A percentile compares a stretch with the other conserved stretches of the same genome.
Conservation (phyloP, 2,329 filamentous ascomycete genomes). For the Purpureocillium lavendulum region DNA sequence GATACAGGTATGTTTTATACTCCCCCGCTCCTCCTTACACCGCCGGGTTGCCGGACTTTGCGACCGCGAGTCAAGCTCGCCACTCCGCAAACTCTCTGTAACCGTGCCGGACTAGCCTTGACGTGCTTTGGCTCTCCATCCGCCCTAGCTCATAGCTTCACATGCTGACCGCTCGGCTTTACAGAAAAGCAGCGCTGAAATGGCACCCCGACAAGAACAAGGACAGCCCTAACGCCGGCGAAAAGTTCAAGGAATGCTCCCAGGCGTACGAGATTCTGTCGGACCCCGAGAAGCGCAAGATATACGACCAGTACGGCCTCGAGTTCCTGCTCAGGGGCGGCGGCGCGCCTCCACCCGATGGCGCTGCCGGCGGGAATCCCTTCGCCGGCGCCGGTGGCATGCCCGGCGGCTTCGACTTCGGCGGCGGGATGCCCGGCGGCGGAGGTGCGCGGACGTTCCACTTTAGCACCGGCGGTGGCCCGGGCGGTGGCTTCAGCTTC, state of each 20-base stretch:
- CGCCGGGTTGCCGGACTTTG: background rate
- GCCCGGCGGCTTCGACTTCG: slow-evolving; percentile 51
- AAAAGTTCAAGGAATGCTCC: slow-evolving; percentile 97
- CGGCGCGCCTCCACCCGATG: slow-evolving; percentile 54
- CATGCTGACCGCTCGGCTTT: too few relatives aligned
- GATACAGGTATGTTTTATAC: slow-evolving; percentile 59
- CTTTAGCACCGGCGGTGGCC: slow-evolving; percentile 49
- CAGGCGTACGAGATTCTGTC: slow-evolving; percentile 98
- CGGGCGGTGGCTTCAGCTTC: slow-evolving; percentile 65
- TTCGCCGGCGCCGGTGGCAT: slow-evolving; percentile 51
- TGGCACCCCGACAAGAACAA: slow-evolving; percentile 98
- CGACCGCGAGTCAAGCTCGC: slow-evolving; percentile 1
- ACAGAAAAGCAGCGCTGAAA: slow-evolving; percentile 78
- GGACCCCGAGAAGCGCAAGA: slow-evolving; percentile 92
- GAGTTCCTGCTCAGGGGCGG: slow-evolving; percentile 86
- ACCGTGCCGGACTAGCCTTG: too few relatives aligned
- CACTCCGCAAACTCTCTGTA: slow-evolving; percentile 5
- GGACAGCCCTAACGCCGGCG: slow-evolving; percentile 72
- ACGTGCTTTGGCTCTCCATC: background rate
- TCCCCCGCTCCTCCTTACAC: slow-evolving; percentile 3
- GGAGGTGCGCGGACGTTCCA: slow-evolving; percentile 51
- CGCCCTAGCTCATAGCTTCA: too few relatives aligned
- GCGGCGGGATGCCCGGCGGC: slow-evolving; percentile 32
- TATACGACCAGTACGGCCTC: slow-evolving; percentile 89
- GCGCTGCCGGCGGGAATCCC: slow-evolving; percentile 46